phyloP scores from a whole-genome alignment of 108 stramenopile species.

The Aureococcus anophagefferens region DNA sequence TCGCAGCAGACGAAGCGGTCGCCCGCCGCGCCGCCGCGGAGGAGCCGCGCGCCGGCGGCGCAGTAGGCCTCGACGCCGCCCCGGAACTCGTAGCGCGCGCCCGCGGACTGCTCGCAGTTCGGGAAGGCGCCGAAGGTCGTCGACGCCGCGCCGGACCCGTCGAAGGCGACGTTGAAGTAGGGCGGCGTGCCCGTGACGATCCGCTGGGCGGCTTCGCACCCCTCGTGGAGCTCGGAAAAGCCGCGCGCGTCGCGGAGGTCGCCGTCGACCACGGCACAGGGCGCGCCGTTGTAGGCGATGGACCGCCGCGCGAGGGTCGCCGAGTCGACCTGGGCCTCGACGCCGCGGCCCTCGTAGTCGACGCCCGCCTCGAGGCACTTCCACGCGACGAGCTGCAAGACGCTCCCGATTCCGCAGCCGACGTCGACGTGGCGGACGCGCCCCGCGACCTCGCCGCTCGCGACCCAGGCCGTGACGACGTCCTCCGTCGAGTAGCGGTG shows the following conservation, averaged over 20 bases:
- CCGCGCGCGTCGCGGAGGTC: background rate
- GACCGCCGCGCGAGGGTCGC: background rate
- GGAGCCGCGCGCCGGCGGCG: slow-evolving; percentile 31
- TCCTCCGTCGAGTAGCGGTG: slow-evolving; percentile 71
- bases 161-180: slow-evolving; percentile 27
- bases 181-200: slow-evolving; percentile 54
- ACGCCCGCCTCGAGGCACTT: background rate
- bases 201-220: too few species aligned
- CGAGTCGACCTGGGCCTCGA: background rate
- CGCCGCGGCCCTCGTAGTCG: slow-evolving; percentile 2
- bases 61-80: slow-evolving; percentile 63
- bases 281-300: background rate
- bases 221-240: too few species aligned
- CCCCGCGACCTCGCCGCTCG: slow-evolving; percentile 8
- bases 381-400: slow-evolving; percentile 9
- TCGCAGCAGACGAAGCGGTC: slow-evolving; percentile 4
- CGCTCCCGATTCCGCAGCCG: slow-evolving; percentile 14
- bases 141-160: background rate
- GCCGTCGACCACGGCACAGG: background rate
- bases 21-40: background rate
- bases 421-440: background rate
- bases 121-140: slow-evolving; percentile 51
- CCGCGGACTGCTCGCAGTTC: slow-evolving; percentile 49
- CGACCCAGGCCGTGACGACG: slow-evolving; percentile 54
- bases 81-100: slow-evolving; percentile 60